Evolutionary conservation across 116 monocot species (phyloP).

Genomic region (Trichopus zeylanicus): DNA sequence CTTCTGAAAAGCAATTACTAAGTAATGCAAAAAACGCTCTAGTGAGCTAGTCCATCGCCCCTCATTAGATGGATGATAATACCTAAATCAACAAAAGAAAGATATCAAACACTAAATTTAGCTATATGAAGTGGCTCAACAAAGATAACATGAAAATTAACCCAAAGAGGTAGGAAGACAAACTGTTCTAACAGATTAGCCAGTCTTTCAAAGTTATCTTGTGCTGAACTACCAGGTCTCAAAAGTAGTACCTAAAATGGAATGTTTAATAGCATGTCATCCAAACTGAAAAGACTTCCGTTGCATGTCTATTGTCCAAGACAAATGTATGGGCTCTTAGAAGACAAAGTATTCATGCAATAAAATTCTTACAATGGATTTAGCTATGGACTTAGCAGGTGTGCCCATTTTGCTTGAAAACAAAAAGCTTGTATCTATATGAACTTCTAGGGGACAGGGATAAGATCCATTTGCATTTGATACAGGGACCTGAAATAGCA

Average conservation of each 20-base stretch:
- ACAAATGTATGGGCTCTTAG: background rate
- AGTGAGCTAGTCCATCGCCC: slow-evolving; percentile 95
- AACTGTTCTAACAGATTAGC: slow-evolving; percentile 83
- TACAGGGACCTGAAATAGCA: slow-evolving; percentile 67
- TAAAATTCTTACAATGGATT: slow-evolving; percentile 71
- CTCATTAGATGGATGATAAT: slow-evolving; percentile 98
- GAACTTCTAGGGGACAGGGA: slow-evolving; percentile 79
- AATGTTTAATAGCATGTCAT: slow-evolving; percentile 3
- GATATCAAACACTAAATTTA: background rate
- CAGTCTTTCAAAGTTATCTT: slow-evolving; percentile 72
- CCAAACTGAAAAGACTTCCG: background rate
- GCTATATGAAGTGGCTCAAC: background rate
- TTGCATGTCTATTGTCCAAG: background rate
- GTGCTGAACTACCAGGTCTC: slow-evolving; percentile 67
- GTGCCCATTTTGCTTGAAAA: slow-evolving; percentile 78
- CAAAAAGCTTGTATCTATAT: slow-evolving; percentile 61
- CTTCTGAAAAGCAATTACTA: slow-evolving; percentile 75
- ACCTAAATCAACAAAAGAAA: slow-evolving; percentile 32
- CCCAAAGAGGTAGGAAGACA: slow-evolving; percentile 22
- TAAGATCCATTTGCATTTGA: slow-evolving; percentile 63
- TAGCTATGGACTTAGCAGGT: slow-evolving; percentile 75
- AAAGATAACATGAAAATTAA: slow-evolving; percentile 1
- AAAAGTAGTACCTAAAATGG: slow-evolving; percentile 68
- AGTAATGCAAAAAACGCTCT: slow-evolving; percentile 74
- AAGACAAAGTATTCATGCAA: background rate